phyloP scores from a whole-genome alignment of 176 grass and related monocot genomes.

The Triticum dicoccoides region DNA sequence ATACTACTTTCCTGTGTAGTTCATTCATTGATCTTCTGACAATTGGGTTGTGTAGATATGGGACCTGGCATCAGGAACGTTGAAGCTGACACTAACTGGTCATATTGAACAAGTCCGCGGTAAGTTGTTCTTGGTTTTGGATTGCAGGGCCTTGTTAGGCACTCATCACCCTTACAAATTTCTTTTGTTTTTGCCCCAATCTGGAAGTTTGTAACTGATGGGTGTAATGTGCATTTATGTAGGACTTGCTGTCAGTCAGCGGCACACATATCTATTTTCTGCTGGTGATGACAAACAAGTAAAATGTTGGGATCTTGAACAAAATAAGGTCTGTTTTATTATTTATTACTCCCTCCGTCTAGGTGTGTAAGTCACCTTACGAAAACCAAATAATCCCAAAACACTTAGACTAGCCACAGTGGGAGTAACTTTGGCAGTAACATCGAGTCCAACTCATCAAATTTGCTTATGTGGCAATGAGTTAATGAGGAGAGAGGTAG shows the following conservation, averaged over 20 bases:
- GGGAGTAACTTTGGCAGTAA: too few relatives aligned
- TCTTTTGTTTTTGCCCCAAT: neutral
- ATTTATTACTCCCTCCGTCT: neutral
- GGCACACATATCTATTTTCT: constrained; percentile 96
- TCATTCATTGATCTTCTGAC: neutral
- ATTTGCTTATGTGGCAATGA: too few relatives aligned
- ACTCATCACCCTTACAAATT: neutral
- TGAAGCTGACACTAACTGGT: constrained; percentile 96
- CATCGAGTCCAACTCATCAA: too few relatives aligned
- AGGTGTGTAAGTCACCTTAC: too few relatives aligned
- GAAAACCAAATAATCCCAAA: too few relatives aligned
- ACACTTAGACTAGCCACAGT: too few relatives aligned
- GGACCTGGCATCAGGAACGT: constrained; percentile 89
- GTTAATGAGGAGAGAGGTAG: too few relatives aligned
- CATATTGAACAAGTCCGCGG: constrained; percentile 95
- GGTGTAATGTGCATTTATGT: constrained; percentile 28
- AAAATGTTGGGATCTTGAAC: constrained; percentile 99
- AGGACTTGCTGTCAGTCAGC: constrained; percentile 96
- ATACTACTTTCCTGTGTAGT: neutral
- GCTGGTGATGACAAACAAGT: constrained; percentile 99
- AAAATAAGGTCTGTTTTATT: constrained; percentile 80
- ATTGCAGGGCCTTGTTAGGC: neutral
- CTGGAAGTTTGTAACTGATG: constrained; percentile 13
- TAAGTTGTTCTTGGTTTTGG: constrained; percentile 37
- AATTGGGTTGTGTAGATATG: constrained; percentile 67